Evolutionary conservation across 768 basidiomycete species (phyloP).

Genomic region (Phylloporus rhodoxanthus): DNA sequence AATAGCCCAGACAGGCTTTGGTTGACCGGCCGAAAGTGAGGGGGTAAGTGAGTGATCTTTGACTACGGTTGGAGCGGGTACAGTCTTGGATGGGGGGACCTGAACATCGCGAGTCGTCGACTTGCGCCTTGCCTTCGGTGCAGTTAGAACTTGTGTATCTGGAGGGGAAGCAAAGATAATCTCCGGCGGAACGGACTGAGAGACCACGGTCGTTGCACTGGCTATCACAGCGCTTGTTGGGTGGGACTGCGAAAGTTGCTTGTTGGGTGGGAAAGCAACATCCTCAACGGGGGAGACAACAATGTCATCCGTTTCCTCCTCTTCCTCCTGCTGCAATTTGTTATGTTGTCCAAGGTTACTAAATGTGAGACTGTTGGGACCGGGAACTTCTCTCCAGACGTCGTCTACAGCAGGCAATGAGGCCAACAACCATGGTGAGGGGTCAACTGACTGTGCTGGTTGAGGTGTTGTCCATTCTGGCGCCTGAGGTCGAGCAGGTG

Average conservation of each 20-base stretch:
- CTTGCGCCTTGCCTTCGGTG: constrained; percentile 25
- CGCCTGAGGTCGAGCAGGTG: constrained; percentile 19
- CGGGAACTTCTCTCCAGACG: constrained; percentile 40
- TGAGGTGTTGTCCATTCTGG: constrained; percentile 36
- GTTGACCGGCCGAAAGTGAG: constrained; percentile 18
- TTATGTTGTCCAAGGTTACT: constrained; percentile 58
- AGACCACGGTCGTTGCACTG: not conserved
- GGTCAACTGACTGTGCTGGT: constrained; percentile 28
- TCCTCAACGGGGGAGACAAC: constrained; percentile 17
- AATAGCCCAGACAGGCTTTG: constrained; percentile 60
- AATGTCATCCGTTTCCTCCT: constrained; percentile 13
- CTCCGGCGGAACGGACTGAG: constrained; percentile 9
- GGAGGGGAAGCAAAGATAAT: constrained; percentile 10
- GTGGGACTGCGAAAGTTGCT: constrained; percentile 13
- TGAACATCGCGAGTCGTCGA: constrained; percentile 24
- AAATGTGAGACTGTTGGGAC: constrained; percentile 48
- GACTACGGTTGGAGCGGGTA: constrained; percentile 1
- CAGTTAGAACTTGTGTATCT: constrained; percentile 17
- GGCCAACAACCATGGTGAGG: constrained; percentile 52
- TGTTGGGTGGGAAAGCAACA: constrained; percentile 9
- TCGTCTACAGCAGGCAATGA: constrained; percentile 44
- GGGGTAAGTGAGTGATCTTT: constrained; percentile 25
- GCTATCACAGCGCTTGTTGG: constrained; percentile 6
- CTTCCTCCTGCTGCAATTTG: constrained; percentile 42
- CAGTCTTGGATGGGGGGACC: constrained; percentile 16